phyloP scores from a whole-genome alignment of 2,329 filamentous ascomycete genomes.

The Simplicillium aogashimaense region DNA sequence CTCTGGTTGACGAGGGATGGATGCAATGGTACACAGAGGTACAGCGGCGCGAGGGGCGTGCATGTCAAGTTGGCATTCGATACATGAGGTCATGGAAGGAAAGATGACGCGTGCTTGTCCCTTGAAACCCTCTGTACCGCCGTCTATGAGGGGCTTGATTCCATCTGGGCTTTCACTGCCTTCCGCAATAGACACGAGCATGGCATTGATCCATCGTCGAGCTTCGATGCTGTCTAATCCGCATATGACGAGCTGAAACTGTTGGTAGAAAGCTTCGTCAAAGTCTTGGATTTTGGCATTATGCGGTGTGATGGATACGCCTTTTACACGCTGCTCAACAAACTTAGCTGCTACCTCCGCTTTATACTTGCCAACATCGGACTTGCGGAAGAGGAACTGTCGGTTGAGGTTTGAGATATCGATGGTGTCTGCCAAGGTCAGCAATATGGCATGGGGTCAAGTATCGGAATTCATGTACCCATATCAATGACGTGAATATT shows the following conservation, averaged over 20 bases:
- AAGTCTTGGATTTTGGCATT: constrained; percentile 96
- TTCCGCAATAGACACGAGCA: constrained; percentile 83
- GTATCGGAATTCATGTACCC: constrained; percentile 39
- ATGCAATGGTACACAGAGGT: constrained; percentile 90
- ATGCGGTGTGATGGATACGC: constrained; percentile 87
- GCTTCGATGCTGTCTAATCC: constrained; percentile 96
- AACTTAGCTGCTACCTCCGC: constrained; percentile 88
- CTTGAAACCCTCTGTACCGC: constrained; percentile 97
- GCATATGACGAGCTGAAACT: constrained; percentile 89
- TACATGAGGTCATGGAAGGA: constrained; percentile 87
- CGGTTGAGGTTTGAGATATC: constrained; percentile 97
- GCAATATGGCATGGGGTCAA: no score
- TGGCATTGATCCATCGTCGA: constrained; percentile 96
- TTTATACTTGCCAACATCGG: constrained; percentile 88
- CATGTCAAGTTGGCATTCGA: constrained; percentile 98
- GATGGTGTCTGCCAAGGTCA: constrained; percentile 64
- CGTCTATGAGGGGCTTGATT: constrained; percentile 89
- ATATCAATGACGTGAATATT: constrained; percentile 99
- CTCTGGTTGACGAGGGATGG: constrained; percentile 91
- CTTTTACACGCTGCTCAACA: constrained; percentile 80
- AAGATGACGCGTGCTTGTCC: constrained; percentile 89
- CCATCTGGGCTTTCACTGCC: constrained; percentile 64
- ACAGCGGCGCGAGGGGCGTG: constrained; percentile 96
- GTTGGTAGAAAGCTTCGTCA: constrained; percentile 92
- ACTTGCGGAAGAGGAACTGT: constrained; percentile 88